Conservation (phyloP, 2,329 filamentous ascomycete species). For the Paracamarosporium sp. region DNA sequence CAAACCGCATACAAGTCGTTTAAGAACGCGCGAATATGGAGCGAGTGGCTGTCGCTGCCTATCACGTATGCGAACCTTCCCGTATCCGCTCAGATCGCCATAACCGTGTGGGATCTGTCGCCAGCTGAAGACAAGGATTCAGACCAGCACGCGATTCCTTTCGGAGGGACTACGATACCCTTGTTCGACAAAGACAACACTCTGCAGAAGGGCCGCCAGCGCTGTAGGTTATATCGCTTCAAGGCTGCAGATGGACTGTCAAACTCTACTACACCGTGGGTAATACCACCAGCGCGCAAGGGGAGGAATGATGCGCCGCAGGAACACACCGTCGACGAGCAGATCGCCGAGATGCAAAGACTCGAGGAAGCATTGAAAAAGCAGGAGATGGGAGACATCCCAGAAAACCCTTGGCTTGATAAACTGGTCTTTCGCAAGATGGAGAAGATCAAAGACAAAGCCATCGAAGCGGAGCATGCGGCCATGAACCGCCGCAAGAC, state of each 20-base stretch:
- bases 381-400: slow-evolving; percentile 96
- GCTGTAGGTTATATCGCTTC: slow-evolving; percentile 84
- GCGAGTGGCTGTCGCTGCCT: slow-evolving; percentile 92
- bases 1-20: slow-evolving; percentile 95
- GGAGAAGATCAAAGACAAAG: slow-evolving; percentile 67
- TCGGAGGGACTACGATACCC: slow-evolving; percentile 89
- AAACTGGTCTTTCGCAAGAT: slow-evolving; percentile 90
- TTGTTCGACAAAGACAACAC: slow-evolving; percentile 95
- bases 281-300: slow-evolving; percentile 62
- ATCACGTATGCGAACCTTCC: slow-evolving; percentile 85
- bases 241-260: slow-evolving; percentile 85
- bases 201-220: slow-evolving; percentile 88
- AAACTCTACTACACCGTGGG: slow-evolving; percentile 77
- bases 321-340: slow-evolving; percentile 61
- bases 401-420: slow-evolving; percentile 92
- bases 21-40: slow-evolving; percentile 78
- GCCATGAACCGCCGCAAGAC: slow-evolving; percentile 44
- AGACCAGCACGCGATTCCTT: slow-evolving; percentile 82
- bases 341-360: slow-evolving; percentile 85
- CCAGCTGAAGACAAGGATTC: slow-evolving; percentile 75
- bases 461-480: slow-evolving; percentile 42
- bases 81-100: slow-evolving; percentile 80
- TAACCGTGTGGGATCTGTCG: slow-evolving; percentile 94
- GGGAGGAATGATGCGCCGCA: slow-evolving; percentile 57
- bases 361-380: slow-evolving; percentile 93